Base-by-base conservation (phyloP, 352 stramenopile species). In the Albugo candida region DNA sequence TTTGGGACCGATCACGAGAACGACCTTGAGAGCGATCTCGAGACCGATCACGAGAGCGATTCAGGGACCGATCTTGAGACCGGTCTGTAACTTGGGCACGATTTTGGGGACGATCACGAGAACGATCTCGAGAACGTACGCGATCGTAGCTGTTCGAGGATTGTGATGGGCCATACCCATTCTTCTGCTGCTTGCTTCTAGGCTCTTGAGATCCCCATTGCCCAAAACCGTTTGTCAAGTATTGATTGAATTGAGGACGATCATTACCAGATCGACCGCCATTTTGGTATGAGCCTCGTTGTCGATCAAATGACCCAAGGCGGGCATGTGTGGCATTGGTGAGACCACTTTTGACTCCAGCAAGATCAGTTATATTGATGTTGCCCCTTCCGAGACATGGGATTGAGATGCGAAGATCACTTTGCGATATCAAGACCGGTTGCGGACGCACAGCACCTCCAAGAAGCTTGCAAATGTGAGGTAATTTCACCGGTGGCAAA, bases 301-400 rank as follows among this genome's bases (percentile, higher is more conserved):
- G 51, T 39, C 52, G 48, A 31, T 53, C 65, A 53, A 66, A 65
- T 39, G 50, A 67, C 45, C 73, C 71, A 20, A 73, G 64, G 18
- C 70, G 65, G 21, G 80, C 65, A 51, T 83, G 82, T 11, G 73
- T 84, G 19, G 66, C 42, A 19, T 55, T 67, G 13, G 43, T 53
- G 1, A 66, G 60, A 34, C 56, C 61, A 8, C 24, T 31, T 8
- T 31, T 8, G 24, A 31, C 24, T 13, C 76, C 76, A 1, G 76
- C 76, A 31, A 89, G 52, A 56, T 89, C 76, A 44, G 86, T 70
- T 37, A 89, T 86, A 49, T 75, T 86, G 55, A 89, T 89, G 58
- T 83, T 83, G 13, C 67, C 71, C 45, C 80, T 82, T 39, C 73
- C 76, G 17, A 89, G 83, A 60, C 82, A 83, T 27, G 76, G 76